Conservation (phyloP, 2,329 filamentous ascomycete species). For the Aspergillus fumigatus region DNA sequence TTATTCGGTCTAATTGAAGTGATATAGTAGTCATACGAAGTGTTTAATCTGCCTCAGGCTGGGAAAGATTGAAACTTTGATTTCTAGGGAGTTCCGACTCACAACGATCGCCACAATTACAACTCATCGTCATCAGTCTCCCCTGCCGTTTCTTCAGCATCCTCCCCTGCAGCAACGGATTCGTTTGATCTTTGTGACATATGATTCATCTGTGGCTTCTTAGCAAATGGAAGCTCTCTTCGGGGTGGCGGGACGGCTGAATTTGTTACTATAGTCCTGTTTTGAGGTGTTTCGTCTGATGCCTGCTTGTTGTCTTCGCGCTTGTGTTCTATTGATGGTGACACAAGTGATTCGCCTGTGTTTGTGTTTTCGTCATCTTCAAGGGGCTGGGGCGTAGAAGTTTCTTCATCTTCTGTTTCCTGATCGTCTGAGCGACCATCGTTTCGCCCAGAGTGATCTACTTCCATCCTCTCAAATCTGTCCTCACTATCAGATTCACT, state of each 20-base stretch:
- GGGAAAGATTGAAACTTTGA: background rate
- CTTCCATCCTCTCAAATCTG: constrained; percentile 36
- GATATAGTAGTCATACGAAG: background rate
- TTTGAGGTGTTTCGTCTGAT: background rate
- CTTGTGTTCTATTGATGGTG: background rate
- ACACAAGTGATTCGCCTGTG: constrained; percentile 25
- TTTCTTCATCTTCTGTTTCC: constrained; percentile 23
- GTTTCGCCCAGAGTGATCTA: constrained; percentile 19
- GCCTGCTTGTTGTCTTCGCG: background rate
- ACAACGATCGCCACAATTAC: constrained; percentile 11
- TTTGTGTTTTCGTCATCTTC: constrained; percentile 29
- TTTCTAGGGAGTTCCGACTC: background rate
- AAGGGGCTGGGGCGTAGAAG: constrained; percentile 28
- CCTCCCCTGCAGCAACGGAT: constrained; percentile 2
- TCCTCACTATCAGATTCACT: constrained; percentile 28
- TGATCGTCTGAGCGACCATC: constrained; percentile 11
- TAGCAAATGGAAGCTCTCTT: constrained; percentile 40
- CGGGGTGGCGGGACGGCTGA: constrained; percentile 32
- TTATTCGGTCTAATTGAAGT: background rate
- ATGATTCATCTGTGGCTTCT: constrained; percentile 11
- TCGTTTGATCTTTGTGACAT: background rate
- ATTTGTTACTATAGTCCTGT: constrained; percentile 8
- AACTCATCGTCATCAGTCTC: constrained; percentile 43
- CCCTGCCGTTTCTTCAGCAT: constrained; percentile 25
- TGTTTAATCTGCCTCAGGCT: too few species aligned